These are phyloP conservation scores for Coniochaeta sp. DNA, from an alignment of 2,329 filamentous ascomycete species.

Conservation along the genomic window DNA sequence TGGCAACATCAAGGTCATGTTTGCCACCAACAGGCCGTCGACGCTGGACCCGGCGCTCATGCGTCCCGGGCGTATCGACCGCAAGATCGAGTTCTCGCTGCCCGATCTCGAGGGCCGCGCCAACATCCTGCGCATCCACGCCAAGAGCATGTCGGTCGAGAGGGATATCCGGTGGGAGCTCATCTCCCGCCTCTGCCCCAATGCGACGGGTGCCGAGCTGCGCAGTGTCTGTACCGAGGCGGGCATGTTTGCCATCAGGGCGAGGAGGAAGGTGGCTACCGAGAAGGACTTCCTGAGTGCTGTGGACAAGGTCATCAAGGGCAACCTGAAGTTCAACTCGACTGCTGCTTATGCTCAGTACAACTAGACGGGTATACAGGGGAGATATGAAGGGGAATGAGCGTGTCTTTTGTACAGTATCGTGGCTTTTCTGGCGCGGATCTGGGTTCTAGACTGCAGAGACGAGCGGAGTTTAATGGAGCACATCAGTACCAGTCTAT, in stretches of 20 bases:
- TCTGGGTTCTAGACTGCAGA: neutral
- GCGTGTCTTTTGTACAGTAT: conserved; percentile 11
- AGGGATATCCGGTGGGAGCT: conserved; percentile 98
- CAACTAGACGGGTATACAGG: conserved; percentile 60
- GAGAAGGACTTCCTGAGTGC: conserved; percentile 98
- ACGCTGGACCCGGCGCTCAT: conserved; percentile 95
- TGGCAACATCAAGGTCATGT: conserved; percentile 99
- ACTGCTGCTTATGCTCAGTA: conserved; percentile 98
- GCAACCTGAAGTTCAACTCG: conserved; percentile 98
- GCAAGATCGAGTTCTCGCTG: conserved; percentile 97
- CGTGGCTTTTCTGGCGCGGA: neutral
- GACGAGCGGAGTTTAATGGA: neutral
- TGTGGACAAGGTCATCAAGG: conserved; percentile 99
- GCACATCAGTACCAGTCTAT: neutral
- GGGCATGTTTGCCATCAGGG: conserved; percentile 96
- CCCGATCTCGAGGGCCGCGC: conserved; percentile 95
- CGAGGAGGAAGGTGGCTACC: conserved; percentile 90
- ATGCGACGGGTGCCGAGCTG: conserved; percentile 92
- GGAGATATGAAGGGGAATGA: neutral
- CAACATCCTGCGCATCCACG: conserved; percentile 96
- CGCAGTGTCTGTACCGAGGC: conserved; percentile 96
- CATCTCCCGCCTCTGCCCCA: conserved; percentile 93
- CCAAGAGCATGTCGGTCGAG: conserved; percentile 99
- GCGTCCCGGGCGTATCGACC: conserved; percentile 93
- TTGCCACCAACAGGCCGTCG: conserved; percentile 92